These are phyloP conservation scores for Cladosporium sphaerospermum DNA, from an alignment of 2,329 filamentous ascomycete genomes.

Conservation along the genomic window DNA sequence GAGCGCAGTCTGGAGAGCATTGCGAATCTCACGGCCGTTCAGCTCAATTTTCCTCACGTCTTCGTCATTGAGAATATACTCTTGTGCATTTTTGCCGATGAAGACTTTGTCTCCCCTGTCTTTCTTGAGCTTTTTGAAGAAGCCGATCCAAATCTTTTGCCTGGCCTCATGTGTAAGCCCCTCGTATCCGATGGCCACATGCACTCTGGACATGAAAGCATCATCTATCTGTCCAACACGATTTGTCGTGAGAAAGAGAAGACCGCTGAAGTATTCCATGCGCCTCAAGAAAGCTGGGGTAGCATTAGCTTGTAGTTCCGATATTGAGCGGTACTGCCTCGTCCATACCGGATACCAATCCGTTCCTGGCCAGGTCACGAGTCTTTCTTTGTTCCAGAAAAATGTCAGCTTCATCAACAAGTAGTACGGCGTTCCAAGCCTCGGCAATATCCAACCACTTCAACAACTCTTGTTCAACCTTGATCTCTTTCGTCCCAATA, in stretches of 20 bases:
- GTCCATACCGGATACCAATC: slow-evolving; percentile 32
- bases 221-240: slow-evolving; percentile 29
- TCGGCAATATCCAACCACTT: slow-evolving; percentile 40
- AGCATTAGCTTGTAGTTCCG: too few species aligned
- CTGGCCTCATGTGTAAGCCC: slow-evolving; percentile 17
- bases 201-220: slow-evolving; percentile 32
- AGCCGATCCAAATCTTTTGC: slow-evolving; percentile 23
- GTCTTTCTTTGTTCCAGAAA: slow-evolving; percentile 48
- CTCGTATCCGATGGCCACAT: slow-evolving; percentile 19
- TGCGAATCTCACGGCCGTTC: slow-evolving; percentile 29
- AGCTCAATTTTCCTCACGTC: slow-evolving; percentile 18
- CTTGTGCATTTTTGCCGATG: slow-evolving; percentile 12
- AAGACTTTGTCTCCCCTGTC: neutral
- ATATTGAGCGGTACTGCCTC: too few species aligned
- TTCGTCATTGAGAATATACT: neutral
- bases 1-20: slow-evolving; percentile 9
- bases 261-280: slow-evolving; percentile 35
- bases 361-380: slow-evolving; percentile 28
- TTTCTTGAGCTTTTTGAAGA: slow-evolving; percentile 21
- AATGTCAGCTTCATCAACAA: slow-evolving; percentile 56
- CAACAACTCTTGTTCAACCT: slow-evolving; percentile 15
- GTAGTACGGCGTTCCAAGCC: slow-evolving; percentile 48
- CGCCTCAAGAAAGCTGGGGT: slow-evolving; percentile 31
- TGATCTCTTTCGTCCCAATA: slow-evolving; percentile 15
- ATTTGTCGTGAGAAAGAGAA: slow-evolving; percentile 37